Base-by-base conservation (phyloP, 2,329 filamentous ascomycete genomes). In the Hypoxylon sp. region DNA sequence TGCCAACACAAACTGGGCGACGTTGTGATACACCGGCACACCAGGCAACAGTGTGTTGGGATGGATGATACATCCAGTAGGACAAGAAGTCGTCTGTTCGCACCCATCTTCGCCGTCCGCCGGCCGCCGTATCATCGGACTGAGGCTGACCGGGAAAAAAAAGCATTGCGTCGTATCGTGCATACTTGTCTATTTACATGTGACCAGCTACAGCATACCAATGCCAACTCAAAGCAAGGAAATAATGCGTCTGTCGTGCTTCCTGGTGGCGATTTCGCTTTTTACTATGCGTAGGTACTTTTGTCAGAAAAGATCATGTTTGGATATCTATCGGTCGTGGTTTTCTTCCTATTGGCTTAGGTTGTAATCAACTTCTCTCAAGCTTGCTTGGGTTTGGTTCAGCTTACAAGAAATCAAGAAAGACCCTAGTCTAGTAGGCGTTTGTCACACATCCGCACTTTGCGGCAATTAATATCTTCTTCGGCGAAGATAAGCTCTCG, bases 381-480 rank as follows among this genome's bases (percentile, higher is more conserved):
- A n/a, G n/a, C n/a, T n/a, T n/a, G n/a, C n/a, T n/a, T n/a, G n/a
- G n/a, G n/a, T n/a, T n/a, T n/a, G 15, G 21, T 15, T 15, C 5
- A 15, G 20, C 20, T 23, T 37, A 38, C 34, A n/a, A 16, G 36
- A 21, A n/a, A n/a, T n/a, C n/a, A n/a, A n/a, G n/a, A n/a, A n/a
- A n/a, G n/a, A n/a, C n/a, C n/a, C n/a, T n/a, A n/a, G n/a, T n/a
- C n/a, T n/a, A n/a, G n/a, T n/a, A 47, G 20, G 23, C 11, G 29
- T 41, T 36, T 27, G 45, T 37, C 15, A 48, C 23, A 17, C 19
- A n/a, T n/a, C 40, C 45, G 38, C 32, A 12, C 31, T 17, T 44
- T 57, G 50, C 54, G 50, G 50, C 20, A 57, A 57, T 57, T 57
- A 47, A 47, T 53, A 30, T 16, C 34, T 20, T 27, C 19, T 21